Conservation (phyloP, 192 early-diverging fungal species). For the Mortierella alpina region DNA sequence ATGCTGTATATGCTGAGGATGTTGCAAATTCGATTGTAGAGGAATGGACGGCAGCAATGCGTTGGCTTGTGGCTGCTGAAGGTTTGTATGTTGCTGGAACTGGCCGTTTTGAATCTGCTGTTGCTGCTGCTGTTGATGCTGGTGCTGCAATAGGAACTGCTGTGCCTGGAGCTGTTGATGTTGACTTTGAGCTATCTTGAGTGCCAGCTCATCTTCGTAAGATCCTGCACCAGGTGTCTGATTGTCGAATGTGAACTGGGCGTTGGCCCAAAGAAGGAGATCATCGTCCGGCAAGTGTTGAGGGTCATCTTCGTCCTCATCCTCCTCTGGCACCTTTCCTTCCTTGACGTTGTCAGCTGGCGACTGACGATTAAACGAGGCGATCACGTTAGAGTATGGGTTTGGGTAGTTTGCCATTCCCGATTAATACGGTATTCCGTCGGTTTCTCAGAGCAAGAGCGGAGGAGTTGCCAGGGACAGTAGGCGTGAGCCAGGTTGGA, state of each 20-base stretch:
- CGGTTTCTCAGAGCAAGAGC: background rate
- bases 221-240: slow-evolving; percentile 11
- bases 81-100: background rate
- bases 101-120: background rate
- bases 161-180: slow-evolving; percentile 17
- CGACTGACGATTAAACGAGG: slow-evolving; percentile 15
- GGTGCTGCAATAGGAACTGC: slow-evolving; percentile 1
- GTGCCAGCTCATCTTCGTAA: slow-evolving; percentile 28
- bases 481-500: too few species aligned
- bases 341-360: background rate
- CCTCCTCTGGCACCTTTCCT: background rate
- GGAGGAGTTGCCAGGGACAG: background rate
- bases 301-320: slow-evolving; percentile 31
- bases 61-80: too few species aligned
- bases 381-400: slow-evolving; percentile 19
- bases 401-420: slow-evolving; percentile 33
- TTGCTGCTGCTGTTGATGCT: slow-evolving; percentile 25
- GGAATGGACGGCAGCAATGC: too few species aligned
- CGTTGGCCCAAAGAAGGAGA: slow-evolving; percentile 42
- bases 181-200: slow-evolving; percentile 33
- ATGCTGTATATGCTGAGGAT: background rate
- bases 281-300: slow-evolving; percentile 46
- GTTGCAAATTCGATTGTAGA: background rate
- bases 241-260: slow-evolving; percentile 33
- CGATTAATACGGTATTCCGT: background rate